Evolutionary conservation across 805 yeast genomes (phyloP).

Genomic region (Wickerhamomyces chaumierensis): DNA sequence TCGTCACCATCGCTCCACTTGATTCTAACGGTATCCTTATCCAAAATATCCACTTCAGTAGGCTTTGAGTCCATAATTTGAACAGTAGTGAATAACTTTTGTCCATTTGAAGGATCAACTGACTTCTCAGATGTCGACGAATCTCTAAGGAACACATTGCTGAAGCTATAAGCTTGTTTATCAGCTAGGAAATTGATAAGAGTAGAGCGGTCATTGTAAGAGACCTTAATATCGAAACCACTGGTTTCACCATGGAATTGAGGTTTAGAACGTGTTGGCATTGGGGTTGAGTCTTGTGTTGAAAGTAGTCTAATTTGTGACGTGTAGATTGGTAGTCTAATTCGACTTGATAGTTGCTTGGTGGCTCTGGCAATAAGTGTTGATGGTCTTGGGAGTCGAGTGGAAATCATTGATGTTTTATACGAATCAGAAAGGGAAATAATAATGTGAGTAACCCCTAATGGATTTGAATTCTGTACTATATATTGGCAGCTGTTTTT

Average conservation of each 20-base stretch:
- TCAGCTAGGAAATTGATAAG: neutral
- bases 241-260: neutral
- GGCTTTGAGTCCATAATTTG: constrained; percentile 26
- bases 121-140: constrained; percentile 39
- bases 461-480: too few relatives aligned
- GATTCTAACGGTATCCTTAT: constrained; percentile 27
- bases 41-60: constrained; percentile 21
- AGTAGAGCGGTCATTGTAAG: neutral
- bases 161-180: constrained; percentile 13
- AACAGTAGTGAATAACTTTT: constrained; percentile 57
- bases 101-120: constrained; percentile 44
- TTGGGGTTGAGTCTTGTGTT: too few relatives aligned
- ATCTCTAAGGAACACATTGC: constrained; percentile 53
- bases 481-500: too few relatives aligned
- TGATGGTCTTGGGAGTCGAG: too few relatives aligned
- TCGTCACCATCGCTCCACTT: constrained; percentile 37
- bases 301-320: too few relatives aligned
- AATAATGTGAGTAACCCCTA: too few relatives aligned
- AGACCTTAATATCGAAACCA: neutral
- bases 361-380: too few relatives aligned
- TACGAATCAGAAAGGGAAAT: too few relatives aligned
- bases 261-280: neutral
- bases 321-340: too few relatives aligned
- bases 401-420: too few relatives aligned
- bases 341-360: too few relatives aligned